These are phyloP conservation scores for Ustilago curta DNA, from an alignment of 1,284 basidiomycete genomes.

Conservation along the genomic window DNA sequence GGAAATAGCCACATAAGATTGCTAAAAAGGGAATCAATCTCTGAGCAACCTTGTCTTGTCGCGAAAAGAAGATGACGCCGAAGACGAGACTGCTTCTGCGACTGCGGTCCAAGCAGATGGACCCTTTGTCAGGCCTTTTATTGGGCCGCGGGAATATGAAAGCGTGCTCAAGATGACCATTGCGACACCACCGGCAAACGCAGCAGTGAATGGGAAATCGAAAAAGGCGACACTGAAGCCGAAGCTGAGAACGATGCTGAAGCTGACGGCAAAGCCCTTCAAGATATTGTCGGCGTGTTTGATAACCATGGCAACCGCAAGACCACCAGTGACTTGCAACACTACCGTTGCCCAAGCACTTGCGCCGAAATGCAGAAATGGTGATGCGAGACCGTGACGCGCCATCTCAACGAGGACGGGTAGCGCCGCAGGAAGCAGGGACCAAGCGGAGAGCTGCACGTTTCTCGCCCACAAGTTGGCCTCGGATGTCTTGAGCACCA, in stretches of 20 bases:
- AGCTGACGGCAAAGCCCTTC: slow-evolving; percentile 85
- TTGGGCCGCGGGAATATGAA: slow-evolving; percentile 74
- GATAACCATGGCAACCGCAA: slow-evolving; percentile 82
- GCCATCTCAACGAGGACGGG: slow-evolving; percentile 78
- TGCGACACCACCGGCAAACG: slow-evolving; percentile 83
- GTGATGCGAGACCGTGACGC: slow-evolving; percentile 53
- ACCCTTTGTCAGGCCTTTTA: slow-evolving; percentile 15
- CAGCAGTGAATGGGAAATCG: slow-evolving; percentile 84
- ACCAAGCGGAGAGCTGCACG: slow-evolving; percentile 94
- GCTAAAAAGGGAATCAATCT: slow-evolving; percentile 11
- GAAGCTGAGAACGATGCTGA: slow-evolving; percentile 93
- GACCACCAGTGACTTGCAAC: slow-evolving; percentile 88
- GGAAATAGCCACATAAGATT: not conserved
- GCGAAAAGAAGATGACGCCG: slow-evolving; percentile 20
- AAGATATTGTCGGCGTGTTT: slow-evolving; percentile 72
- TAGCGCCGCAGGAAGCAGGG: slow-evolving; percentile 86
- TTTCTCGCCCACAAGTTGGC: slow-evolving; percentile 96
- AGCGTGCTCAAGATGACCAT: slow-evolving; percentile 88
- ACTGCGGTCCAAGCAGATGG: slow-evolving; percentile 19
- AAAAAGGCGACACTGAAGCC: slow-evolving; percentile 87
- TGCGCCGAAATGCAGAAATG: slow-evolving; percentile 75
- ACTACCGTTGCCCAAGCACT: slow-evolving; percentile 92
- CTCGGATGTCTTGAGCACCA: slow-evolving; percentile 89
- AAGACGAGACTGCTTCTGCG: slow-evolving; percentile 28
- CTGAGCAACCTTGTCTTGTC: slow-evolving; percentile 37